Percentiles rank a stretch among this genome's conserved stretches.
Evolutionary conservation across 2,329 filamentous ascomycete species (phyloP).

Genomic region (Aciculosporium take): DNA sequence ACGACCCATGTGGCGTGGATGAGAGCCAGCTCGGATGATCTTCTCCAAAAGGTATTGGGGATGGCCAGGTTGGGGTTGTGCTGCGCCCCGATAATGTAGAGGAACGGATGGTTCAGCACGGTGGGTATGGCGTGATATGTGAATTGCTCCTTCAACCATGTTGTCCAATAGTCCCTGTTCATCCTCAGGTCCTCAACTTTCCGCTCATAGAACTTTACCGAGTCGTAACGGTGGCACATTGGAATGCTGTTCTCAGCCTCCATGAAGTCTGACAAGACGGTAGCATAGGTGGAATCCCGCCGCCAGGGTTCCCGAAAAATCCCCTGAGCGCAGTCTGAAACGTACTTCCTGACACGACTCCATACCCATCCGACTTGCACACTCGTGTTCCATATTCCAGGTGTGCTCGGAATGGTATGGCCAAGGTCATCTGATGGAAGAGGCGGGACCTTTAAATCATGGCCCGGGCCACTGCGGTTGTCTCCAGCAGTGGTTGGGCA

Average conservation of each 20-base stretch:
- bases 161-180: conserved; percentile 34
- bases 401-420: conserved; percentile 23
- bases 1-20: conserved; percentile 40
- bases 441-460: conserved; percentile 23
- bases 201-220: conserved; percentile 36
- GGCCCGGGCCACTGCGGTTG: conserved; percentile 10
- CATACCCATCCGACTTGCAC: conserved; percentile 37
- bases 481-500: conserved; percentile 13
- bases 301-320: conserved; percentile 36
- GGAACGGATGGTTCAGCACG: conserved; percentile 37
- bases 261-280: conserved; percentile 35
- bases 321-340: conserved; percentile 32
- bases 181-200: conserved; percentile 28
- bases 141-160: conserved; percentile 39
- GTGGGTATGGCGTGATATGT: conserved; percentile 37
- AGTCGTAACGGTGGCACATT: conserved; percentile 37
- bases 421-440: conserved; percentile 31
- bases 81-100: conserved; percentile 37
- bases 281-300: conserved; percentile 36
- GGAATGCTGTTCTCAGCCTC: conserved; percentile 34
- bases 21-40: conserved; percentile 35
- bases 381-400: conserved; percentile 36
- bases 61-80: conserved; percentile 37
- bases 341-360: conserved; percentile 31
- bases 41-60: conserved; percentile 39